Conservation (phyloP, 345 rosid genomes). For the Sisymbrium irio region DNA sequence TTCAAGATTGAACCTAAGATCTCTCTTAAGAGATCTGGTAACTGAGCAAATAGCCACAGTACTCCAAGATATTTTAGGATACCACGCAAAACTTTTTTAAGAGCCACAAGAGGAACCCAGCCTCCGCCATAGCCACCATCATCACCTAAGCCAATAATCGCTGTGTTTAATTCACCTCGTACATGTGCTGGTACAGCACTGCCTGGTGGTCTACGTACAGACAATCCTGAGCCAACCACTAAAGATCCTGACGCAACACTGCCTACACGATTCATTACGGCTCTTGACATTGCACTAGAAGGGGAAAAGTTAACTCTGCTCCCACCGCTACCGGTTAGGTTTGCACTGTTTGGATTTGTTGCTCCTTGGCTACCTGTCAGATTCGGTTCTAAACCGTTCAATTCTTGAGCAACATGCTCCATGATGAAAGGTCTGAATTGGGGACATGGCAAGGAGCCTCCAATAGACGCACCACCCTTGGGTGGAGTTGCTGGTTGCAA, state of each 20-base stretch:
- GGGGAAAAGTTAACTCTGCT: conserved; percentile 60
- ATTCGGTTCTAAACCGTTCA: conserved; percentile 85
- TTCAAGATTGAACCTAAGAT: conserved; percentile 92
- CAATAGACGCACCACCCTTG: conserved; percentile 79
- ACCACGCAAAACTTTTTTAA: conserved; percentile 94
- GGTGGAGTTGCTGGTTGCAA: conserved; percentile 99
- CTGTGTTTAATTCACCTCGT: conserved; percentile 92
- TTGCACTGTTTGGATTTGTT: conserved; percentile 42
- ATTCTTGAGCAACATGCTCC: conserved; percentile 99
- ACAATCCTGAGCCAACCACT: conserved; percentile 60
- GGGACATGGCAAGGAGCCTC: conserved; percentile 98
- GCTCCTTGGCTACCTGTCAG: conserved; percentile 63
- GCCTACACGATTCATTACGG: conserved; percentile 72
- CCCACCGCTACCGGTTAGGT: conserved; percentile 56
- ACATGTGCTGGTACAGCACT: conserved; percentile 82
- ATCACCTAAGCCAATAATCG: conserved; percentile 96
- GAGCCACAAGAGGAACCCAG: conserved; percentile 99
- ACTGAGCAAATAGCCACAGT: conserved; percentile 92
- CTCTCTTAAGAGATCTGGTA: conserved; percentile 91
- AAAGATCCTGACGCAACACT: conserved; percentile 63
- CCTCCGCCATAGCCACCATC: conserved; percentile 99
- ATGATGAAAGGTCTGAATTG: conserved; percentile 99
- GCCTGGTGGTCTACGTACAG: conserved; percentile 80
- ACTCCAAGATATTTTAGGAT: conserved; percentile 97
- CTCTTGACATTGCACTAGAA: conserved; percentile 63